Evolutionary conservation across 75 land plant genomes (phyloP).

Genomic region (Ceratopteris richardii): DNA sequence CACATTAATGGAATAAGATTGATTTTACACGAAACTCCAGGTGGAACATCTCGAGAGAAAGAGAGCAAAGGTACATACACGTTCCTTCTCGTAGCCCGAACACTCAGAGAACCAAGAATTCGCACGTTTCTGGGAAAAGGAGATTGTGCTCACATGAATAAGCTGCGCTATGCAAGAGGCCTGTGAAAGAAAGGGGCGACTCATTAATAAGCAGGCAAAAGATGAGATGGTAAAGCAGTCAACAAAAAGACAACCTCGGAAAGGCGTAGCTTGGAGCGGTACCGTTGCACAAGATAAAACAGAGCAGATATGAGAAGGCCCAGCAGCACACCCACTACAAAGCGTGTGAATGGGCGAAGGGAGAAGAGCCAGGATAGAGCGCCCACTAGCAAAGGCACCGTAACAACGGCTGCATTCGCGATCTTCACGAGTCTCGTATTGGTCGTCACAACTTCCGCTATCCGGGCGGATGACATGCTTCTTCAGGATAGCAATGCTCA

Average conservation of each 20-base stretch:
- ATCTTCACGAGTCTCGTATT: too few relatives aligned
- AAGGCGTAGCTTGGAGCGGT: slow-evolving; percentile 1
- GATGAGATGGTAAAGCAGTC: too few relatives aligned
- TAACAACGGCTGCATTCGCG: too few relatives aligned
- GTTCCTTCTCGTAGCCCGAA: neutral
- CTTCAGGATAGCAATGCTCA: too few relatives aligned
- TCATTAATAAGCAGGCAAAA: neutral
- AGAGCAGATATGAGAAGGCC: neutral
- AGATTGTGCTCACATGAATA: neutral
- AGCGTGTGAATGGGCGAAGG: neutral
- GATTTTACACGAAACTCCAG: neutral
- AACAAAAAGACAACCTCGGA: neutral
- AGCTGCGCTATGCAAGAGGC: neutral
- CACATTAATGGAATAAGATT: neutral
- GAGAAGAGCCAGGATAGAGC: neutral
- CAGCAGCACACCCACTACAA: neutral
- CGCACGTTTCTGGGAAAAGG: neutral
- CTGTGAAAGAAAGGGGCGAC: neutral
- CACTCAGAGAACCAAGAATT: neutral
- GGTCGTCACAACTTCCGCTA: too few relatives aligned
- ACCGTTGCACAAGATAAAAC: neutral
- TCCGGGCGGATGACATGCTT: too few relatives aligned
- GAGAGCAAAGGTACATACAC: neutral
- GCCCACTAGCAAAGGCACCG: neutral
- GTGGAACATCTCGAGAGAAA: neutral